A percentile compares a stretch with the other conserved stretches of the same genome.
These are phyloP conservation scores for Beta vulgaris DNA, from an alignment of 148 eudicot genomes.

Conservation along the genomic window DNA sequence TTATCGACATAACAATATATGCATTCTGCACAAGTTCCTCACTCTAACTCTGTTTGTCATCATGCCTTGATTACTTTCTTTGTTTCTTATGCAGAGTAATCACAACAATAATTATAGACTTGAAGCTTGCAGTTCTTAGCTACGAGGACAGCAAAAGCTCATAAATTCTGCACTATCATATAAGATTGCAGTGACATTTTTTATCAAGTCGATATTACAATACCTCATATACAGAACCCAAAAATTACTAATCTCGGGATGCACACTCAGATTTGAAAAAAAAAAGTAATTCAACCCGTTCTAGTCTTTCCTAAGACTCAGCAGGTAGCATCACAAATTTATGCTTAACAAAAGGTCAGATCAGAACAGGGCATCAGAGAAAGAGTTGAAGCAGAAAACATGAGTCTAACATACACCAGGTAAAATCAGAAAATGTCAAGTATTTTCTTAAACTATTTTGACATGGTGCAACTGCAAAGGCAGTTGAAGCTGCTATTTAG, in stretches of 20 bases:
- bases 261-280: not conserved
- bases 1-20: not conserved
- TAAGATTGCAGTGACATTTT: too few relatives aligned
- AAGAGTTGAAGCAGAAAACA: not conserved
- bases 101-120: not conserved
- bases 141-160: slow-evolving; percentile 9
- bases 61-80: not conserved
- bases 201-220: too few relatives aligned
- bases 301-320: not conserved
- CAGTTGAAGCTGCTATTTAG: not conserved
- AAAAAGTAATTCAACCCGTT: not conserved
- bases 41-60: too few relatives aligned
- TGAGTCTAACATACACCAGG: not conserved
- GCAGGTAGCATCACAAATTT: not conserved
- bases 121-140: not conserved
- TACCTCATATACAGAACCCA: not conserved
- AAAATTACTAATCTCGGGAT: not conserved
- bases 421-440: not conserved
- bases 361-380: not conserved
- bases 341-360: not conserved
- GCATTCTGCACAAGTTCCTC: not conserved
- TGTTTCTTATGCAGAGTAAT: not conserved
- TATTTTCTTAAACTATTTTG: too few relatives aligned
- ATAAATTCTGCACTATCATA: slow-evolving; percentile 5
- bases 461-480: too few relatives aligned